Evolutionary conservation across 139 green algal species (phyloP).

Genomic region (Coccomyxa sp.): DNA sequence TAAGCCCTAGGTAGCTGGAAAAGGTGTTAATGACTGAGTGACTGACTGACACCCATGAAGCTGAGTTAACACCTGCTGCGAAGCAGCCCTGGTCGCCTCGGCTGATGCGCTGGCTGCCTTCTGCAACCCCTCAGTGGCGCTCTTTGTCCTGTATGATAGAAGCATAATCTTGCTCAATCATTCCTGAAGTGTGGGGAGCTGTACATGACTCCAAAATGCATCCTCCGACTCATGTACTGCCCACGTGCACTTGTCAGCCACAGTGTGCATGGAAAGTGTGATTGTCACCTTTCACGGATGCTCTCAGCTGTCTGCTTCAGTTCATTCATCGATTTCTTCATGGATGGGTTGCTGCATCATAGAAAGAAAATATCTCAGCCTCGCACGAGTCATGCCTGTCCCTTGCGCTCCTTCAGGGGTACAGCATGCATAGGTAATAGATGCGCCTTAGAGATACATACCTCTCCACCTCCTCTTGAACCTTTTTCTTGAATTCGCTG

Average conservation of each 20-base stretch:
- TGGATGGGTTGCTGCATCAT: neutral
- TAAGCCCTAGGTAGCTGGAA: too few species aligned
- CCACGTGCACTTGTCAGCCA: neutral
- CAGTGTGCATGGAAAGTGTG: neutral
- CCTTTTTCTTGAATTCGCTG: neutral
- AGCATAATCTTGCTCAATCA: too few species aligned
- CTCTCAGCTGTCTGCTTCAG: neutral
- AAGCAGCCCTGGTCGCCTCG: neutral
- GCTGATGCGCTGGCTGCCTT: neutral
- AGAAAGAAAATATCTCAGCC: neutral
- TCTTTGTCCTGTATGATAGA: neutral
- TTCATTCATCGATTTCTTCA: neutral
- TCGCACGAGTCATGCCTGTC: neutral
- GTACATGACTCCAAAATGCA: neutral
- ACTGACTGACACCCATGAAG: too few species aligned
- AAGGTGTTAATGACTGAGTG: too few species aligned
- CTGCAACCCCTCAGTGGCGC: neutral
- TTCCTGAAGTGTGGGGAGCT: too few species aligned
- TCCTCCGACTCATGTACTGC: neutral
- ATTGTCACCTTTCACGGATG: neutral
- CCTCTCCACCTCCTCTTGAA: constrained; percentile 8
- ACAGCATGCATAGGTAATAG: neutral
- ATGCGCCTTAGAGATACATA: neutral
- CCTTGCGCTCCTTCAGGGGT: neutral
- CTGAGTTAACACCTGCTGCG: neutral